These are phyloP conservation scores for Phytophthora hibernalis DNA, from an alignment of 352 stramenopile genomes.

Conservation along the genomic window DNA sequence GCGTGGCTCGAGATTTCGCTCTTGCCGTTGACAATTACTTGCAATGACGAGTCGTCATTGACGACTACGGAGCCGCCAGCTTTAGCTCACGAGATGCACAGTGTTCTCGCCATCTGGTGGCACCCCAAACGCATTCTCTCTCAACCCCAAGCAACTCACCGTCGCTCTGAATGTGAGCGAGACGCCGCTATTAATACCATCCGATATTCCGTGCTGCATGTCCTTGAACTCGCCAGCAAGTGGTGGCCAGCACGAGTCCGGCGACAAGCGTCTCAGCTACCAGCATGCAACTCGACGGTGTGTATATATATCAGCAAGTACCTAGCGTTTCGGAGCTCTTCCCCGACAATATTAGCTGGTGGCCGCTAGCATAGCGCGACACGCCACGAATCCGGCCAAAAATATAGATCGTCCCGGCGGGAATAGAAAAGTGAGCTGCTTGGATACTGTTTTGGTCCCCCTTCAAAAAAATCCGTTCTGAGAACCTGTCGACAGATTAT, in stretches of 20 bases:
- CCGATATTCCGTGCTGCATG: neutral
- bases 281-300: neutral
- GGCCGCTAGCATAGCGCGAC: slow-evolving; percentile 27
- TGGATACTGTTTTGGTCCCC: slow-evolving; percentile 40
- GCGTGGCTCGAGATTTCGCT: neutral
- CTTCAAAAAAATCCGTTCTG: slow-evolving; percentile 35
- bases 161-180: neutral
- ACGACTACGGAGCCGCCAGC: too few species aligned
- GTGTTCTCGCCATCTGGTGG: slow-evolving; percentile 23
- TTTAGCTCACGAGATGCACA: slow-evolving; percentile 17
- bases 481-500: slow-evolving; percentile 35
- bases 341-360: slow-evolving; percentile 28
- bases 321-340: slow-evolving; percentile 19
- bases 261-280: slow-evolving; percentile 3
- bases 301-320: slow-evolving; percentile 21
- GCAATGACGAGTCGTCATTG: neutral
- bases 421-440: slow-evolving; percentile 26
- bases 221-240: slow-evolving; percentile 5
- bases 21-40: neutral
- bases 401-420: slow-evolving; percentile 28
- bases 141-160: slow-evolving; percentile 10
- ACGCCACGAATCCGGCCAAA: slow-evolving; percentile 39
- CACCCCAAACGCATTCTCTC: slow-evolving; percentile 33
- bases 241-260: neutral
- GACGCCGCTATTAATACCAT: slow-evolving; percentile 4